phyloP scores from a whole-genome alignment of 2,329 filamentous ascomycete genomes.

The Emmonsiellopsis sp. region DNA sequence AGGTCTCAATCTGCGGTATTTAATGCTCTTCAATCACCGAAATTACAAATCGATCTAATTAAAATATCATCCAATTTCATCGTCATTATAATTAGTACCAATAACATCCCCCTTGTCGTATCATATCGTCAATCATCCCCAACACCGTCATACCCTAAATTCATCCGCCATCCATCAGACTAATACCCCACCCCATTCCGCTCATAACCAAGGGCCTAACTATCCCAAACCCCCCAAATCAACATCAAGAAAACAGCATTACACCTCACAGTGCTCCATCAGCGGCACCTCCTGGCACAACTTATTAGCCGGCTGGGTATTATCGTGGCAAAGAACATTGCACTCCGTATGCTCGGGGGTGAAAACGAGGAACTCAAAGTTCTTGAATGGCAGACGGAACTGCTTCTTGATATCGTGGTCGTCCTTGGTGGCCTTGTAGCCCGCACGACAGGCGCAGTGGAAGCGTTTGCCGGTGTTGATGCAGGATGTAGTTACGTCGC shows the following conservation, averaged over 20 bases:
- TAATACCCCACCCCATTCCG: too few species aligned
- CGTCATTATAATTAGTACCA: too few species aligned
- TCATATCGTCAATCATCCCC: too few species aligned
- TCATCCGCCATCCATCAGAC: too few species aligned
- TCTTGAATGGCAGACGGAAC: conserved; percentile 29
- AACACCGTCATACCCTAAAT: too few species aligned
- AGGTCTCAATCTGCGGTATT: too few species aligned
- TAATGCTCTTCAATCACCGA: too few species aligned
- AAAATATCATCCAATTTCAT: too few species aligned
- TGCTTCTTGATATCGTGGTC: conserved; percentile 23
- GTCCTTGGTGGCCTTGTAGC: conserved; percentile 27
- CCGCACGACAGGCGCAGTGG: conserved; percentile 34
- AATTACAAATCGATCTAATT: too few species aligned
- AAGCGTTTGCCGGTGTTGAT: conserved; percentile 32
- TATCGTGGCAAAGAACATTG: conserved; percentile 27
- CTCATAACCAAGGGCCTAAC: too few species aligned
- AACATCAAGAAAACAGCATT: background rate
- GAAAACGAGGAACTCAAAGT: conserved; percentile 32
- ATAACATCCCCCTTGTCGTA: too few species aligned
- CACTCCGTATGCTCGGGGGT: conserved; percentile 26
- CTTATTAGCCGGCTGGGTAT: conserved; percentile 18
- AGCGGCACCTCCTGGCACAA: conserved; percentile 28
- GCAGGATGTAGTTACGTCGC: conserved; percentile 36
- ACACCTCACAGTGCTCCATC: conserved; percentile 21
- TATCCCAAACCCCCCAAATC: too few species aligned